phyloP scores from a whole-genome alignment of 257 asterid species.

The Gentiana macrophylla region DNA sequence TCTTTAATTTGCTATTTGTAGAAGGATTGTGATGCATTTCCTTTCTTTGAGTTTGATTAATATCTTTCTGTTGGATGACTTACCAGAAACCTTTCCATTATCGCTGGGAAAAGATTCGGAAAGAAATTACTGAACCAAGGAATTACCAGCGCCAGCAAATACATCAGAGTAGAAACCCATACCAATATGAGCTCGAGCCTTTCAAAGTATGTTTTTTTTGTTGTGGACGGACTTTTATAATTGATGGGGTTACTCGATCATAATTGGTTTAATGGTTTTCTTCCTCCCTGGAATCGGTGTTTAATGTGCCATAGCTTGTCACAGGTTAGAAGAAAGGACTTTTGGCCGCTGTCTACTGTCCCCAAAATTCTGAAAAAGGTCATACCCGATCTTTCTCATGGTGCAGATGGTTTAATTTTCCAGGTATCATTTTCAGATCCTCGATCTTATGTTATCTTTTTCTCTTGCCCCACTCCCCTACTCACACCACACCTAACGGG shows the following conservation, averaged over 20 bases:
- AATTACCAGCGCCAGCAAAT: slow-evolving; percentile 29
- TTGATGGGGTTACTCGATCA: too few relatives aligned
- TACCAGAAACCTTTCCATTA: slow-evolving; percentile 15
- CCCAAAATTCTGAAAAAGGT: slow-evolving; percentile 69
- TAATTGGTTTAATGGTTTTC: not conserved
- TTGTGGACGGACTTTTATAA: not conserved
- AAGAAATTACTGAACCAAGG: too few relatives aligned
- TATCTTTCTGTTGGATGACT: too few relatives aligned
- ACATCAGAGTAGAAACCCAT: slow-evolving; percentile 58
- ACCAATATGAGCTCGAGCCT: slow-evolving; percentile 56
- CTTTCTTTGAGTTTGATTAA: too few relatives aligned
- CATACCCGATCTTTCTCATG: slow-evolving; percentile 93
- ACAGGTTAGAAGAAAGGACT: too few relatives aligned
- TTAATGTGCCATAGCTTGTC: too few relatives aligned
- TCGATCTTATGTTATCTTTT: not conserved
- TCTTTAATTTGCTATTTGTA: too few relatives aligned
- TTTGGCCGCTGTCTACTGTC: not conserved
- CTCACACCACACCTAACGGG: too few relatives aligned
- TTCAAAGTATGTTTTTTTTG: slow-evolving; percentile 10
- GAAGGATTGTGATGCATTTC: too few relatives aligned
- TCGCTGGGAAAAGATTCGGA: too few relatives aligned
- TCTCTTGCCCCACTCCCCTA: not conserved
- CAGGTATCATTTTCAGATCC: slow-evolving; percentile 23
- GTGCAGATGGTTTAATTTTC: slow-evolving; percentile 90
- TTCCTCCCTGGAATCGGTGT: too few relatives aligned